Evolutionary conservation across 1,284 basidiomycete species (phyloP).

Genomic region (Laetiporus sulphureus): DNA sequence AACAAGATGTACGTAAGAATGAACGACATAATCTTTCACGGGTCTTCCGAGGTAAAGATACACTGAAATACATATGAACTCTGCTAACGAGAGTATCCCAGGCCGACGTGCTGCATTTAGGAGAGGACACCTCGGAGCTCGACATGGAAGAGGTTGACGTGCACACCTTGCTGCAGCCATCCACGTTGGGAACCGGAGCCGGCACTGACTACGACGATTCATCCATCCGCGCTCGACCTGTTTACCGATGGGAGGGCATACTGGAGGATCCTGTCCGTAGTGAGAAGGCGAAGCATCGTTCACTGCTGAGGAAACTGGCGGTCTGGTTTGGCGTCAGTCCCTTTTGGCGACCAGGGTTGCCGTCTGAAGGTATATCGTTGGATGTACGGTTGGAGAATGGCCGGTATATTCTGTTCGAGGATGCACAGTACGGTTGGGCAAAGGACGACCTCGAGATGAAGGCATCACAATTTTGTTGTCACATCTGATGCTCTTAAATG

Average conservation of each 20-base stretch:
- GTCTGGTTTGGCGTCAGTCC: constrained; percentile 66
- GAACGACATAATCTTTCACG: constrained; percentile 66
- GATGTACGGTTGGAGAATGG: constrained; percentile 52
- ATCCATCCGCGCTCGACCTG: constrained; percentile 51
- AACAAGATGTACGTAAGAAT: constrained; percentile 73
- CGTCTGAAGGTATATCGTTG: constrained; percentile 48
- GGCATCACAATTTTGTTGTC: no score
- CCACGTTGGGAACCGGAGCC: constrained; percentile 58
- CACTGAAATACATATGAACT: background rate
- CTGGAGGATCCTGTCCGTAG: constrained; percentile 46
- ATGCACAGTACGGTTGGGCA: no score
- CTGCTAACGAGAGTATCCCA: constrained; percentile 19
- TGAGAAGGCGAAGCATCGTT: constrained; percentile 29
- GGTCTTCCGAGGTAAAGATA: constrained; percentile 38
- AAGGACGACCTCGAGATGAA: no score
- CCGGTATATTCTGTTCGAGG: constrained; percentile 43
- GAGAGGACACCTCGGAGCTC: constrained; percentile 42
- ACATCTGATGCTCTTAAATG: no score
- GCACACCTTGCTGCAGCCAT: constrained; percentile 42
- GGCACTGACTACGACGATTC: constrained; percentile 68
- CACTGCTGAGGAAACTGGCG: constrained; percentile 46
- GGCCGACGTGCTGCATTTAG: constrained; percentile 58
- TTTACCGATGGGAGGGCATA: constrained; percentile 71
- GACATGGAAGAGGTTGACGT: constrained; percentile 58
- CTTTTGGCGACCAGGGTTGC: constrained; percentile 44